Evolutionary conservation across 1,284 basidiomycete species (phyloP).

Genomic region (Leccinum laetum): DNA sequence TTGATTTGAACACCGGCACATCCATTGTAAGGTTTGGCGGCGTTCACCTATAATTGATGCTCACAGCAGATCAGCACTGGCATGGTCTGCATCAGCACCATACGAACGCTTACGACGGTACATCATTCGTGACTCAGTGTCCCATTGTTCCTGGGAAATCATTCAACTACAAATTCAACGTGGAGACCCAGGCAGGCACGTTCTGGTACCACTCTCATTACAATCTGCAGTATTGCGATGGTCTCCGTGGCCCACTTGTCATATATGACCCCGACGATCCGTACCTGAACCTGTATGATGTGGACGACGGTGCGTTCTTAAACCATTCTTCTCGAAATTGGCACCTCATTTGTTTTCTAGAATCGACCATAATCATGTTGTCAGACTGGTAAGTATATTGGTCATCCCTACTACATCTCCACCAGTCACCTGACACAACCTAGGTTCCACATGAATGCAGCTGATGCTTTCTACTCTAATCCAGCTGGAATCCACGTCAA

Average conservation of each 20-base stretch:
- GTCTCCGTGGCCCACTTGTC: slow-evolving; percentile 30
- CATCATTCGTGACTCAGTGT: slow-evolving; percentile 45
- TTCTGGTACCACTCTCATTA: slow-evolving; percentile 50
- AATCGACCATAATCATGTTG: slow-evolving; percentile 38
- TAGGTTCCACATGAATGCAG: slow-evolving; percentile 35
- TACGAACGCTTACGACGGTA: slow-evolving; percentile 27
- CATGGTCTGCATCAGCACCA: slow-evolving; percentile 35
- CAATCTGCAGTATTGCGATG: slow-evolving; percentile 32
- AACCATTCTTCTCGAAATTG: not conserved
- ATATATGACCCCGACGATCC: slow-evolving; percentile 39
- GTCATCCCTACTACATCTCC: not conserved
- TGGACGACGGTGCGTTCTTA: slow-evolving; percentile 33
- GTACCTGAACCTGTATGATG: slow-evolving; percentile 30
- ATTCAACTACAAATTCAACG: slow-evolving; percentile 41
- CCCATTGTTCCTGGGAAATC: slow-evolving; percentile 39
- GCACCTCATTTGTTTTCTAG: slow-evolving; percentile 24
- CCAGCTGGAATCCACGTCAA: slow-evolving; percentile 49
- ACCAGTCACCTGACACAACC: not conserved
- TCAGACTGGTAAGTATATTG: slow-evolving; percentile 35
- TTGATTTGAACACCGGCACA: slow-evolving; percentile 31
- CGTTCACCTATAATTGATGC: slow-evolving; percentile 11
- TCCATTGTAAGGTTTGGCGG: slow-evolving; percentile 28
- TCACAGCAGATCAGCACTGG: slow-evolving; percentile 32
- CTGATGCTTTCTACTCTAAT: slow-evolving; percentile 2
- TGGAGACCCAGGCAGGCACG: slow-evolving; percentile 36